Percentiles rank a stretch among this genome's conserved stretches.
Evolutionary conservation across 768 basidiomycete species (phyloP).

Genomic region (Leccinum aurantiacum): DNA sequence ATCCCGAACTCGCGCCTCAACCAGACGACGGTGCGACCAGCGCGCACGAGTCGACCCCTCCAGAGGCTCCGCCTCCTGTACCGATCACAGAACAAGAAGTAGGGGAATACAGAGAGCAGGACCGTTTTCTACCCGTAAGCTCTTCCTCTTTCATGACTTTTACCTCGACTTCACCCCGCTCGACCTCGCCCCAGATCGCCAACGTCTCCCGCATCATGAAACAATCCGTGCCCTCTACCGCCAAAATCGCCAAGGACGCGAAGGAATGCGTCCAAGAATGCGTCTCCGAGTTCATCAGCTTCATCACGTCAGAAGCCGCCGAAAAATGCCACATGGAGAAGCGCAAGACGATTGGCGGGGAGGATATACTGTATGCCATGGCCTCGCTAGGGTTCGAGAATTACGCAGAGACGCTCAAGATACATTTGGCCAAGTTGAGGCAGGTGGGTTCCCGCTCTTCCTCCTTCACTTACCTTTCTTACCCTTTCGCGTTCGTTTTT

Average conservation of each 20-base stretch:
- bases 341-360: constrained; percentile 96
- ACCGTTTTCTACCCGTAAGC: constrained; percentile 85
- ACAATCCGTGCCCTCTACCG: constrained; percentile 78
- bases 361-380: constrained; percentile 98
- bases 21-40: constrained; percentile 38
- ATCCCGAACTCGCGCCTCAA: constrained; percentile 40
- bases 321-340: constrained; percentile 95
- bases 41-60: constrained; percentile 29
- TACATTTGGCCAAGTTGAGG: constrained; percentile 87
- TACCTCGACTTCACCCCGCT: background rate
- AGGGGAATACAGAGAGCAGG: constrained; percentile 93
- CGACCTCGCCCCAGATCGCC: constrained; percentile 61
- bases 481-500: background rate
- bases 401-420: constrained; percentile 89
- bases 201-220: constrained; percentile 99
- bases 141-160: background rate
- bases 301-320: constrained; percentile 96
- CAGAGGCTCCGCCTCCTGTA: constrained; percentile 53
- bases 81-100: constrained; percentile 91
- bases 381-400: constrained; percentile 89
- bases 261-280: constrained; percentile 99
- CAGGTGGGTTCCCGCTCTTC: constrained; percentile 46
- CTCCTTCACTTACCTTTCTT: background rate
- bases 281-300: constrained; percentile 96
- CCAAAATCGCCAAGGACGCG: constrained; percentile 97